Evolutionary conservation across 139 green algal genomes (phyloP).

Genomic region (Volvox reticuliferus): DNA sequence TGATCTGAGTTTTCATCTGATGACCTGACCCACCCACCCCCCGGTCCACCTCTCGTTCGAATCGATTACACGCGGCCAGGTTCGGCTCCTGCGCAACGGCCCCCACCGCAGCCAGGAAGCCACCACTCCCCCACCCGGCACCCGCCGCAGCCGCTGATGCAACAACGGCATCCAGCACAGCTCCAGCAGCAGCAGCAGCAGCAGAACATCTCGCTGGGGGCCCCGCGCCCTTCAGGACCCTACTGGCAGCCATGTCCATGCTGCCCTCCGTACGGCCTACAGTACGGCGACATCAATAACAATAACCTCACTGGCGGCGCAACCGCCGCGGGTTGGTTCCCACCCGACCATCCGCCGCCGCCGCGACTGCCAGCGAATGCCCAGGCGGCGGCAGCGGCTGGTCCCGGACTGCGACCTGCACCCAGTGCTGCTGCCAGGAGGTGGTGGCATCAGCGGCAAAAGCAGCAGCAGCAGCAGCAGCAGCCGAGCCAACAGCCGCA

Average conservation of each 20-base stretch:
- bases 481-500: neutral
- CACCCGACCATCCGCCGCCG: too few relatives aligned
- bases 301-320: too few relatives aligned
- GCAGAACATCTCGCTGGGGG: neutral
- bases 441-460: slow-evolving; percentile 24
- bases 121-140: neutral
- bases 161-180: neutral
- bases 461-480: slow-evolving; percentile 32
- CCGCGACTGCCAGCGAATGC: too few relatives aligned
- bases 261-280: neutral
- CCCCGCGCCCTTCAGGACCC: neutral
- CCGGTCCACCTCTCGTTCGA: too few relatives aligned
- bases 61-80: neutral
- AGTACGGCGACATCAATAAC: neutral
- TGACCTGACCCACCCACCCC: too few relatives aligned
- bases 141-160: neutral
- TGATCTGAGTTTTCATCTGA: too few relatives aligned
- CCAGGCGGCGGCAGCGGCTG: neutral
- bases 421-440: neutral
- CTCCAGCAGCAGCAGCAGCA: slow-evolving; percentile 3
- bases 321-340: too few relatives aligned
- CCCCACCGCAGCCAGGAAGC: neutral
- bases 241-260: neutral
- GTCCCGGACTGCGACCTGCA: neutral
- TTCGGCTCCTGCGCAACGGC: neutral